These are phyloP conservation scores for Wickerhamomyces xylosicus DNA, from an alignment of 805 yeast genomes.

Conservation along the genomic window DNA sequence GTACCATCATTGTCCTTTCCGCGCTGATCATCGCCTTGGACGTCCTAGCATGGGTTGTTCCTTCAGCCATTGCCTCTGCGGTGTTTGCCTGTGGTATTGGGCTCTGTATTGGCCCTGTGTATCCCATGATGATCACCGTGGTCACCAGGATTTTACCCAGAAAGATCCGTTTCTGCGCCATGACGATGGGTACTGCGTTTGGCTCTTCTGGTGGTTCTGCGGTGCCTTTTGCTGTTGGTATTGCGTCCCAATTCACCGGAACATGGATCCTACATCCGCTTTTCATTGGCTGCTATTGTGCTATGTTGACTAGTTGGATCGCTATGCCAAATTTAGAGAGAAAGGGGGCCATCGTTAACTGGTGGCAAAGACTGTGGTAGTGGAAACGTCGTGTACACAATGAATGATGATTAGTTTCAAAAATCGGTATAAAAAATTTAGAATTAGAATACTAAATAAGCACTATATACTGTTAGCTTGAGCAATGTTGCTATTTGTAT, in stretches of 20 bases:
- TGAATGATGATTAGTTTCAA: too few species aligned
- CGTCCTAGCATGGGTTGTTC: slow-evolving; percentile 38
- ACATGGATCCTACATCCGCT: slow-evolving; percentile 41
- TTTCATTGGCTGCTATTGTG: slow-evolving; percentile 26
- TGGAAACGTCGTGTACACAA: background rate
- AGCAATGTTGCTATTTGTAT: too few species aligned
- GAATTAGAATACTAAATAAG: too few species aligned
- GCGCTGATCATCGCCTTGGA: slow-evolving; percentile 27
- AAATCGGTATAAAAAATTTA: too few species aligned
- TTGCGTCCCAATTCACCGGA: slow-evolving; percentile 34
- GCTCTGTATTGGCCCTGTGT: slow-evolving; percentile 46
- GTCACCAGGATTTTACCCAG: slow-evolving; percentile 36
- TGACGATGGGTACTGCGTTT: slow-evolving; percentile 43
- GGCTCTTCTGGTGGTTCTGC: slow-evolving; percentile 52
- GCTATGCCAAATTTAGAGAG: slow-evolving; percentile 33
- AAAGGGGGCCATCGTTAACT: slow-evolving; percentile 11
- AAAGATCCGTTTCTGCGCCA: slow-evolving; percentile 37
- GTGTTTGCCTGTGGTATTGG: slow-evolving; percentile 38
- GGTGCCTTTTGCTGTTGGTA: slow-evolving; percentile 42
- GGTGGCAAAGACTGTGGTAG: slow-evolving; percentile 17
- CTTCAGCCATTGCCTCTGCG: slow-evolving; percentile 33
- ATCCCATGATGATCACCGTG: slow-evolving; percentile 38
- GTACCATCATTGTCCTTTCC: slow-evolving; percentile 29
- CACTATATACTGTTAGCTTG: too few species aligned
- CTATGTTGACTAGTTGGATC: slow-evolving; percentile 29